Evolutionary conservation across 2,329 filamentous ascomycete species (phyloP), one percentile per base, ranked within the genome.

Genomic region (Cyphellophora europaea): DNA sequence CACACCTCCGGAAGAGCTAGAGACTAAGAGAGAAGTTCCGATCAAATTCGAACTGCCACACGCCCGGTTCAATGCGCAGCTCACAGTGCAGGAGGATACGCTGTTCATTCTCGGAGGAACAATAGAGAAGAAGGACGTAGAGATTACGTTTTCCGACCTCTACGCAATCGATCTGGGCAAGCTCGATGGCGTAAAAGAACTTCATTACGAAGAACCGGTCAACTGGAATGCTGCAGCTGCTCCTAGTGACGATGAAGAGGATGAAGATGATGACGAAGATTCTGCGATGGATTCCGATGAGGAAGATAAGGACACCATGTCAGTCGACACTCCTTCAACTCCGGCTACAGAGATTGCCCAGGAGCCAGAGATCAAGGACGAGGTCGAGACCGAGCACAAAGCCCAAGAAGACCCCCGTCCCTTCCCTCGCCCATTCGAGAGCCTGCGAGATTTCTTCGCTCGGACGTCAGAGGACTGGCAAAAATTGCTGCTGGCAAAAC

Each of bases 21-120:
- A 56, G 3, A 55, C 68, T 17, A 66, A 68, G 27, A 71, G 71
- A 1, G 66, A 68, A 1, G 71, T 79, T 42, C 73, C 72, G 0
- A 66, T 88, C 2, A 71, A 72, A 1, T 82, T 83, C 65, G 88
- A 94, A 54, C 79, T 93, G 54, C 91, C 91, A 3, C 88, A 95
- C 50, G 72, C 78, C 12, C 73, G 91, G 33, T 98, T 98, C 65
- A 96, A 96, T 49, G 80, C 87, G 1, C 83, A 91, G 47, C 64
- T 96, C 25, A 77, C 89, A 1, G 85, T 96, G 1, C 88, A 96
- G 59, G 85, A 88, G 46, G 91, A 98, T 55, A 77, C 84, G 6
- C 69, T 96, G 1, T 98, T 89, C 61, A 85, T 96, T 35, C 96
- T 93, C 52, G 88, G 91, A 18, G 91, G 91, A 12, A 98, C 89